Conservation (phyloP, 176 grass and related monocot species). For the Rhynchospora pubera region DNA sequence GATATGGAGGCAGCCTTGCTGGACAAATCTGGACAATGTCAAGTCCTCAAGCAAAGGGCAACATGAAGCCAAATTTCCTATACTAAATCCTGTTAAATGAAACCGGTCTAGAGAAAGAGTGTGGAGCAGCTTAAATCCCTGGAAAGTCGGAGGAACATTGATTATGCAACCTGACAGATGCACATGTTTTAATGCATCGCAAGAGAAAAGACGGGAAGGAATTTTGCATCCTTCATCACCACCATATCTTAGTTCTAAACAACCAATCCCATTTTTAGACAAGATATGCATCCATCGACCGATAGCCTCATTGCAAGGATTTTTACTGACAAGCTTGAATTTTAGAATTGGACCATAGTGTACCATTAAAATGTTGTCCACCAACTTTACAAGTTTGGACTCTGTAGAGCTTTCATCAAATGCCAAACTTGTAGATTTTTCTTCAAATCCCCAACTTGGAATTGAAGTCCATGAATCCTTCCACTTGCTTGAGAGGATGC, state of each 20-base stretch:
- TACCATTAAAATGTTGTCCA: conserved; percentile 12
- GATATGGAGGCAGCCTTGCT: conserved; percentile 29
- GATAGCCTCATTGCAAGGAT: conserved; percentile 9
- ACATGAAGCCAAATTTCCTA: conserved; percentile 32
- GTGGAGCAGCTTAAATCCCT: conserved; percentile 27
- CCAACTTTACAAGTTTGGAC: conserved; percentile 3
- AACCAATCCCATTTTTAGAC: conserved; percentile 45
- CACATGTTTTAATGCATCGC: conserved; percentile 17
- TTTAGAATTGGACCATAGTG: conserved; percentile 39
- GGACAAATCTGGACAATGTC: conserved; percentile 5
- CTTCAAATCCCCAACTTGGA: not conserved
- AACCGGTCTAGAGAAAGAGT: no score
- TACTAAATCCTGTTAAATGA: conserved; percentile 8
- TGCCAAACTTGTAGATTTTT: no score
- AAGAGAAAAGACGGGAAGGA: conserved; percentile 31
- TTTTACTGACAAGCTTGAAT: conserved; percentile 15
- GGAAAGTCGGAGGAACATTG: conserved; percentile 10
- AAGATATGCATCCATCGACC: conserved; percentile 34
- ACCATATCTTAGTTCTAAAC: conserved; percentile 6
- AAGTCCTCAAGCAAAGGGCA: conserved; percentile 34
- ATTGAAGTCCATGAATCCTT: conserved; percentile 39
- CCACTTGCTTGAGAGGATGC: conserved; percentile 42
- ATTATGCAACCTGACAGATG: conserved; percentile 8
- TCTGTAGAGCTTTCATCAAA: no score
- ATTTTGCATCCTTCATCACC: conserved; percentile 4